Percentiles rank a stretch among this genome's conserved stretches.
Evolutionary conservation across 805 yeast genomes (phyloP).

Genomic region (Ogataea kodamae): DNA sequence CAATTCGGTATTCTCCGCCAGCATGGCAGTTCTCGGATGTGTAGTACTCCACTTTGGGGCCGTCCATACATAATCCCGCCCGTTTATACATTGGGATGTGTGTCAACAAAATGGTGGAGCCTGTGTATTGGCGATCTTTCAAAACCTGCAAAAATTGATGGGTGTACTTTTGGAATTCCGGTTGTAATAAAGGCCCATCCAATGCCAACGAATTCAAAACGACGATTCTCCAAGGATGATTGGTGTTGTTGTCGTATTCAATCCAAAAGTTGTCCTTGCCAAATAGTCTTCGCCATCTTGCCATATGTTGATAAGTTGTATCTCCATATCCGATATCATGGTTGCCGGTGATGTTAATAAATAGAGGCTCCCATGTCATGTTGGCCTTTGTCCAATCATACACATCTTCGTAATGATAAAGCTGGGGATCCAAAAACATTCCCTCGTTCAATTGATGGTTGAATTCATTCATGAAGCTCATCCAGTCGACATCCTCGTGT

Average conservation of each 20-base stretch:
- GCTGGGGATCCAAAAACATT: conserved; percentile 23
- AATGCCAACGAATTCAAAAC: conserved; percentile 77
- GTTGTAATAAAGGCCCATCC: conserved; percentile 88
- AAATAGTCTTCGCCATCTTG: conserved; percentile 67
- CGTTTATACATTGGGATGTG: conserved; percentile 87
- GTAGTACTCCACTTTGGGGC: conserved; percentile 68
- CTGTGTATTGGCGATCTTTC: conserved; percentile 53
- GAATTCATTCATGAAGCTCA: conserved; percentile 37
- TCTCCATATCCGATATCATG: conserved; percentile 98
- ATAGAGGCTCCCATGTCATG: conserved; percentile 52
- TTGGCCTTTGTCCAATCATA: conserved; percentile 57
- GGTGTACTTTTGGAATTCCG: conserved; percentile 60
- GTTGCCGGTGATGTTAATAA: conserved; percentile 87
- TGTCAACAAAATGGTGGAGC: conserved; percentile 78
- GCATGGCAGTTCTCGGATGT: conserved; percentile 44
- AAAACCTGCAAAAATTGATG: conserved; percentile 71
- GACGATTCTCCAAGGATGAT: conserved; percentile 83
- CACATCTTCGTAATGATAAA: conserved; percentile 55
- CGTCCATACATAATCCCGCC: conserved; percentile 83
- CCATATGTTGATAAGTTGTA: conserved; percentile 86
- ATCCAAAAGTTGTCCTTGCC: conserved; percentile 86
- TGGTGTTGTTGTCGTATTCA: conserved; percentile 58
- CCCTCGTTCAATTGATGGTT: conserved; percentile 32
- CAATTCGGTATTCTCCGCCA: conserved; percentile 63
- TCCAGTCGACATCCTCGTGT: conserved; percentile 58